Evolutionary conservation across 108 stramenopile genomes (phyloP).

Genomic region (Cyclostephanos invisitatus): DNA sequence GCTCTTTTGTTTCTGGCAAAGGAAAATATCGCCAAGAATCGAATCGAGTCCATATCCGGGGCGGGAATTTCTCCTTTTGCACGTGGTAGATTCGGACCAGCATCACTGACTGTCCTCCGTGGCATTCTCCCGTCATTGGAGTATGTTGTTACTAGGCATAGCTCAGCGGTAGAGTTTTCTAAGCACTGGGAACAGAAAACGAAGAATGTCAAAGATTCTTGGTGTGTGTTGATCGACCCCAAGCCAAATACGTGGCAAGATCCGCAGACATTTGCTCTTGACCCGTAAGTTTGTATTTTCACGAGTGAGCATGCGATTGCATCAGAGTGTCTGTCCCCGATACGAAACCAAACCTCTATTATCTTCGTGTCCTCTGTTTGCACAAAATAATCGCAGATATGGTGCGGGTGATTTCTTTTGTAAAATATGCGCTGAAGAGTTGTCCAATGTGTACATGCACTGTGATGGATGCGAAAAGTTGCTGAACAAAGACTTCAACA

Average conservation of each 20-base stretch:
- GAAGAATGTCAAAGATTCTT: constrained; percentile 14
- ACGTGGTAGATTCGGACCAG: constrained; percentile 15
- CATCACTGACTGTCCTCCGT: constrained; percentile 22
- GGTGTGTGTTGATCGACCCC: constrained; percentile 24
- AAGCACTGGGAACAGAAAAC: constrained; percentile 4
- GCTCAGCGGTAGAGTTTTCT: constrained; percentile 22
- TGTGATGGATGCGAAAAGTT: constrained; percentile 88
- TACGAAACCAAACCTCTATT: background rate
- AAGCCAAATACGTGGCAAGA: constrained; percentile 49
- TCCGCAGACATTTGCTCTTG: constrained; percentile 24
- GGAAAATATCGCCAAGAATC: constrained; percentile 32
- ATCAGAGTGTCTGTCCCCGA: background rate
- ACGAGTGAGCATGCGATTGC: background rate
- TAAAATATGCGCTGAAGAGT: constrained; percentile 69
- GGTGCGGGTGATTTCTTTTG: constrained; percentile 72
- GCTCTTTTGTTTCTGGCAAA: constrained; percentile 66
- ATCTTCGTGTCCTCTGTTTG: background rate
- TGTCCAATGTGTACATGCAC: constrained; percentile 87
- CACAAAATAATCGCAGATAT: constrained; percentile 51
- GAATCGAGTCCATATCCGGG: constrained; percentile 5
- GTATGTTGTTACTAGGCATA: constrained; percentile 40
- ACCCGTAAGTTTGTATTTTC: constrained; percentile 22
- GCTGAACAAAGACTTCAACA: constrained; percentile 80
- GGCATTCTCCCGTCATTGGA: constrained; percentile 51
- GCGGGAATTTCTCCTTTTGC: constrained; percentile 1